Evolutionary conservation across 139 green algal genomes (phyloP), one percentile per base, ranked within the genome.

Genomic region (Deuterostichococcus epilithicus): DNA sequence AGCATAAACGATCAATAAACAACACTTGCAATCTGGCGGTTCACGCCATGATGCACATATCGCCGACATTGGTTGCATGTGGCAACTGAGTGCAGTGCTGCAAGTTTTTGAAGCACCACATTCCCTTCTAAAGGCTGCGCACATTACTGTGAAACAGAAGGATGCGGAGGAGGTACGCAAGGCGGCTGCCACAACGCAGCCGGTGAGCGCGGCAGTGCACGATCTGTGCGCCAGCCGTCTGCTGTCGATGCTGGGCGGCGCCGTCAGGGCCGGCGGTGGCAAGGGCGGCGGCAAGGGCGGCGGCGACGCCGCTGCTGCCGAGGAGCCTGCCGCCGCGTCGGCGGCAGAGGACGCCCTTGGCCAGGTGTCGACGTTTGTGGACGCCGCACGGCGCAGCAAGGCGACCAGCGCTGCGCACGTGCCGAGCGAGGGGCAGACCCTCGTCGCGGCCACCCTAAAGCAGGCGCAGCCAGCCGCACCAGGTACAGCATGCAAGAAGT

Each of bases 191-290:
- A 20, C 52, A 63, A n/a, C n/a, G 47, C 77, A 72, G 30, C 67
- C 70, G 63, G 36, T 85, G 22, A 38, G 58, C 22, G 52, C 76
- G 18, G 67, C 80, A 6, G 76, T 79, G 10, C 81, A 87, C 26
- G 77, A 81, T 66, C 75, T 86, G 35, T 90, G 84, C 72, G 80
- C 84, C 18, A 78, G 80, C 22, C 78, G 87, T 25, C 87, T 92
- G 1, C 70, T 92, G 0, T 47, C 78, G 0, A 71, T 88, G 70
- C 30, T 86, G 22, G 72, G 76, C 47, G 52, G 33, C 26, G 37
- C 86, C 10, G 68, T 68, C 73, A 75, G 83, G 60, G 35, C 67
- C 20, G 58, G 30, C 5, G 39, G 30, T 58, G 59, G 6, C 26
- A 18, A 71, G 76, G 44, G 75, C 20, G 39, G 18, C 28, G 20